A percentile compares a stretch with the other conserved stretches of the same genome.
phyloP scores from a whole-genome alignment of 805 yeast genomes.

The Scheffersomyces lignosus region DNA sequence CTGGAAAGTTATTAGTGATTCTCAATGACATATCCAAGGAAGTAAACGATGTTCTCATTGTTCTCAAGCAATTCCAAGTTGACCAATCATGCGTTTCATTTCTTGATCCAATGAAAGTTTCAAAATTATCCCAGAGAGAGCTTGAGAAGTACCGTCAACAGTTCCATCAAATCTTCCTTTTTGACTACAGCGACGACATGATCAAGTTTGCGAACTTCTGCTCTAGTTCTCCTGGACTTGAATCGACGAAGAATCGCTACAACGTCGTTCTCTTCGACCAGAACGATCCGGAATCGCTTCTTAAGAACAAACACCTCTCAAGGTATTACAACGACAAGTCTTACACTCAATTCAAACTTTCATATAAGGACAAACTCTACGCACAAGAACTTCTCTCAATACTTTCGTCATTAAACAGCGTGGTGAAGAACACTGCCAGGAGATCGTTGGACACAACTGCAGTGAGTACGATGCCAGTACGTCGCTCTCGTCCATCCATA shows the following conservation, averaged over 20 bases:
- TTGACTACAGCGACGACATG: slow-evolving; percentile 14
- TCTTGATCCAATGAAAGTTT: slow-evolving; percentile 7
- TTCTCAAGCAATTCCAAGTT: slow-evolving; percentile 25
- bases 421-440: slow-evolving; percentile 1
- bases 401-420: slow-evolving; percentile 11
- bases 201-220: slow-evolving; percentile 20
- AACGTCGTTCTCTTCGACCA: slow-evolving; percentile 20
- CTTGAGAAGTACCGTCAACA: slow-evolving; percentile 8
- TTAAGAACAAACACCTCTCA: slow-evolving; percentile 4
- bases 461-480: neutral
- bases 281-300: slow-evolving; percentile 12
- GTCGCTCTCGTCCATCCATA: slow-evolving; percentile 3
- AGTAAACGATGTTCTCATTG: slow-evolving; percentile 39
- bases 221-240: slow-evolving; percentile 25
- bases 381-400: slow-evolving; percentile 18
- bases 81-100: slow-evolving; percentile 8
- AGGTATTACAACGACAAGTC: slow-evolving; percentile 13
- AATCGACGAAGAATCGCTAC: slow-evolving; percentile 25
- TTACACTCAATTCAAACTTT: slow-evolving; percentile 16
- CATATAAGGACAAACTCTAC: slow-evolving; percentile 19
- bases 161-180: slow-evolving; percentile 22
- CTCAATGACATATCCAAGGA: slow-evolving; percentile 29
- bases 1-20: slow-evolving; percentile 24
- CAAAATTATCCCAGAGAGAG: slow-evolving; percentile 9
- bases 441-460: neutral